phyloP scores from a whole-genome alignment of 2,329 filamentous ascomycete species.

The Cercospora janseana region DNA sequence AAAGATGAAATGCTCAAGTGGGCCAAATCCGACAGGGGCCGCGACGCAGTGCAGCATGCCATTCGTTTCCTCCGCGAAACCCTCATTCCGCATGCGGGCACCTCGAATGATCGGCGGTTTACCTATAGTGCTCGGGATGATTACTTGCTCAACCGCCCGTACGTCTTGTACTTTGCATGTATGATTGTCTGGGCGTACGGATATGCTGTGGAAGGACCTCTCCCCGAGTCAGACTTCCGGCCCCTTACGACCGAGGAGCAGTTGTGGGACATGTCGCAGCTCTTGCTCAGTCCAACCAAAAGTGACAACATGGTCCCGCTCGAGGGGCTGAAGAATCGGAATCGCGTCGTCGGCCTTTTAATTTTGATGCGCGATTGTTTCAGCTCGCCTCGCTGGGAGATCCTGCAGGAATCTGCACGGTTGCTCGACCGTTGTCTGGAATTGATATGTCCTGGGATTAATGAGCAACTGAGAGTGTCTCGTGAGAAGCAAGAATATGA shows the following conservation, averaged over 20 bases:
- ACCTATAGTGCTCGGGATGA: constrained; percentile 82
- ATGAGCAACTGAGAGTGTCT: constrained; percentile 15
- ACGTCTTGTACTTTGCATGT: constrained; percentile 91
- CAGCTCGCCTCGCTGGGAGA: constrained; percentile 80
- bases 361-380: constrained; percentile 81
- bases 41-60: constrained; percentile 90
- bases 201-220: constrained; percentile 79
- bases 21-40: constrained; percentile 82
- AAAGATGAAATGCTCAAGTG: constrained; percentile 86
- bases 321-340: constrained; percentile 69
- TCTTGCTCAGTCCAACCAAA: constrained; percentile 68
- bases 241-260: constrained; percentile 64
- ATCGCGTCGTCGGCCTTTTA: constrained; percentile 76
- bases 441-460: constrained; percentile 45
- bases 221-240: constrained; percentile 39
- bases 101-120: constrained; percentile 32
- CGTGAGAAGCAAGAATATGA: constrained; percentile 3
- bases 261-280: constrained; percentile 74
- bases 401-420: constrained; percentile 81
- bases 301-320: constrained; percentile 75
- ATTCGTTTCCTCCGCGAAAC: constrained; percentile 86
- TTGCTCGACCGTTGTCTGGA: constrained; percentile 78
- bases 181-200: constrained; percentile 96
- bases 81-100: constrained; percentile 57
- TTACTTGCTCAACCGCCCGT: constrained; percentile 83